A percentile compares a stretch with the other conserved stretches of the same genome.
Evolutionary conservation across 2,329 filamentous ascomycete species (phyloP).

Genomic region (Pseudocercospora vitis): DNA sequence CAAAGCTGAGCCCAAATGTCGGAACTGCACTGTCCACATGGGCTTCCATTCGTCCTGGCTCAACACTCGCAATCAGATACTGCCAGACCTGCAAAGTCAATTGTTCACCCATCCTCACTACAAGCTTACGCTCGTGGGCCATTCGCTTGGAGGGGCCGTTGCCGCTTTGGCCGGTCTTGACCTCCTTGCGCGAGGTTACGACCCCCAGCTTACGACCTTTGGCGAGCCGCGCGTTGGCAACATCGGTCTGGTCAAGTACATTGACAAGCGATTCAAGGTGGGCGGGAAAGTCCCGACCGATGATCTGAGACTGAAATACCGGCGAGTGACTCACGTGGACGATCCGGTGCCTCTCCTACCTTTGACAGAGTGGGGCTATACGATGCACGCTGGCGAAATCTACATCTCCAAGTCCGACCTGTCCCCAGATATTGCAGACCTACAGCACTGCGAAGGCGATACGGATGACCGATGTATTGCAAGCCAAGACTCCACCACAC

Average conservation of each 20-base stretch:
- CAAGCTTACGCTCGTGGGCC: conserved; percentile 75
- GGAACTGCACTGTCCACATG: conserved; percentile 87
- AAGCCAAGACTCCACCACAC: conserved; percentile 49
- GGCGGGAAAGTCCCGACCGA: conserved; percentile 8
- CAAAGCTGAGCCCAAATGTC: conserved; percentile 59
- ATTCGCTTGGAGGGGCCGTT: conserved; percentile 89
- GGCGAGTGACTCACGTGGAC: conserved; percentile 78
- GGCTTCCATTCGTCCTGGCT: conserved; percentile 87
- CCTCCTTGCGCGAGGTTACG: conserved; percentile 72
- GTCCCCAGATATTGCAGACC: conserved; percentile 65
- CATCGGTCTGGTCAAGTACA: conserved; percentile 51
- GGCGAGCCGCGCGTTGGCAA: conserved; percentile 75
- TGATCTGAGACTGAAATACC: conserved; percentile 51
- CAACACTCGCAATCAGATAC: conserved; percentile 67
- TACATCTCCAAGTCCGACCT: conserved; percentile 74
- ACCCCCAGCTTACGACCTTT: conserved; percentile 81
- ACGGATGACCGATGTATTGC: conserved; percentile 71
- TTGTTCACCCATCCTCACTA: conserved; percentile 66
- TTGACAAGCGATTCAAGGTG: conserved; percentile 53
- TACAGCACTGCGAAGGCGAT: conserved; percentile 70
- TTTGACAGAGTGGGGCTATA: conserved; percentile 82
- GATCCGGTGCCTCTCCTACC: conserved; percentile 90
- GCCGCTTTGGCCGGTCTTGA: conserved; percentile 85
- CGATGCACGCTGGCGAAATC: conserved; percentile 81
- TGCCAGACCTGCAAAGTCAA: conserved; percentile 65